These are phyloP conservation scores for Lasiodiplodia hormozganensis DNA, from an alignment of 2,329 filamentous ascomycete genomes.

Conservation along the genomic window DNA sequence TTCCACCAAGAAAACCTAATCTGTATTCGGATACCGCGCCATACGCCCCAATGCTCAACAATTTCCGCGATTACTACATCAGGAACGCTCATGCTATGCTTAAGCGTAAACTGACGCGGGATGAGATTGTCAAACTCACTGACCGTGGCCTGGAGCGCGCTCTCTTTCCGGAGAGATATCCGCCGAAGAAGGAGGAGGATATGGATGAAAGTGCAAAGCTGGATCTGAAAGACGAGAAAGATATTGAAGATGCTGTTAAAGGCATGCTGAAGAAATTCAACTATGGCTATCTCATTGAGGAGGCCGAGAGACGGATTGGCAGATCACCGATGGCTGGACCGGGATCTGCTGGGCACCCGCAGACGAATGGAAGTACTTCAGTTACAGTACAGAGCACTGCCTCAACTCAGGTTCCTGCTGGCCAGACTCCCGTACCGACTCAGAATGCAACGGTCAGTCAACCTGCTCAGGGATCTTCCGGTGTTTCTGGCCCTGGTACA, in stretches of 20 bases:
- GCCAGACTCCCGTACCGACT: not conserved
- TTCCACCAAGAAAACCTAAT: constrained; percentile 23
- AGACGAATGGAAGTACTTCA: not conserved
- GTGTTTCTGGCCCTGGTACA: not conserved
- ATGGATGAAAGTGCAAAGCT: constrained; percentile 21
- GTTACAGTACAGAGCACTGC: not conserved
- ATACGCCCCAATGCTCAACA: constrained; percentile 28
- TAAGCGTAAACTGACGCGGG: constrained; percentile 16
- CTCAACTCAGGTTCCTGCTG: not conserved
- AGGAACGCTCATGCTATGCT: constrained; percentile 21
- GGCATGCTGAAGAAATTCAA: constrained; percentile 29
- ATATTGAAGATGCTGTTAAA: constrained; percentile 29
- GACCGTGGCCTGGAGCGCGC: constrained; percentile 28
- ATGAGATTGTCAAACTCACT: constrained; percentile 23
- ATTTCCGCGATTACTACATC: constrained; percentile 28
- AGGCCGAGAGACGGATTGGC: constrained; percentile 21
- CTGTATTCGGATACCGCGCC: constrained; percentile 22
- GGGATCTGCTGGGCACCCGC: not conserved
- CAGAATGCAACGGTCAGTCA: not conserved
- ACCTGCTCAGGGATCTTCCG: not conserved
- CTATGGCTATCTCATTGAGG: constrained; percentile 22
- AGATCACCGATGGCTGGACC: not conserved
- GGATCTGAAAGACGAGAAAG: constrained; percentile 29
- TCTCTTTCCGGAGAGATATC: constrained; percentile 23
- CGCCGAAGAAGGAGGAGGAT: constrained; percentile 10